phyloP scores from a whole-genome alignment of 2,329 filamentous ascomycete species.

The Colletotrichum sp. region DNA sequence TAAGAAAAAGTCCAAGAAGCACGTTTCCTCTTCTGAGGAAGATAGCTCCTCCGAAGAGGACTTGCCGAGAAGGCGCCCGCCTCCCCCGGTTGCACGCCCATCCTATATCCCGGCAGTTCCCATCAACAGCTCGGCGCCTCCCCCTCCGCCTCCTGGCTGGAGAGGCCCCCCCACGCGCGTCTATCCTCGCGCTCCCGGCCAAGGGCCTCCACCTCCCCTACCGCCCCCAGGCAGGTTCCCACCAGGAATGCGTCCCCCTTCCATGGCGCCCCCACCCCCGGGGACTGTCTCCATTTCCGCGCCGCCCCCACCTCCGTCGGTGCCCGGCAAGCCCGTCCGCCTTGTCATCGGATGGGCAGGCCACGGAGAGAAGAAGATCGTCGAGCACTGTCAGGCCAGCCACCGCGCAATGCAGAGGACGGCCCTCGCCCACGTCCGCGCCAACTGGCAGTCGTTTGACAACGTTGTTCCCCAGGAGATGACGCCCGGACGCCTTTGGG shows the following conservation, averaged over 20 bases:
- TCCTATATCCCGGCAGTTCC: conserved; percentile 27
- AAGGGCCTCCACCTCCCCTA: not conserved
- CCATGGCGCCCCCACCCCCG: not conserved
- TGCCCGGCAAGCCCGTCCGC: conserved; percentile 25
- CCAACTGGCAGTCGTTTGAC: conserved; percentile 15
- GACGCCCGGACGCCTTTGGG: conserved; percentile 12
- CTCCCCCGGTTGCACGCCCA: not conserved
- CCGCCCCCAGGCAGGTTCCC: not conserved
- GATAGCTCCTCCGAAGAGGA: conserved; percentile 8
- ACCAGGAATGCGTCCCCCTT: not conserved
- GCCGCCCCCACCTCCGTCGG: not conserved
- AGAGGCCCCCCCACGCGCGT: conserved; percentile 1
- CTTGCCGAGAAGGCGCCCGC: conserved; percentile 26
- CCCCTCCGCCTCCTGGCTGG: conserved; percentile 9
- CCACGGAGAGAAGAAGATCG: conserved; percentile 33
- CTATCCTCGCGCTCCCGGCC: conserved; percentile 16
- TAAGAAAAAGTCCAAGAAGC: conserved; percentile 1
- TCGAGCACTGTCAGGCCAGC: conserved; percentile 27
- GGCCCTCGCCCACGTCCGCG: conserved; percentile 10
- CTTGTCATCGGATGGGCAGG: conserved; percentile 31
- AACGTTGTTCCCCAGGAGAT: conserved; percentile 15
- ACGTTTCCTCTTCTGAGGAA: not conserved
- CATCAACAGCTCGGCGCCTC: not conserved
- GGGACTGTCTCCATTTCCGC: not conserved
- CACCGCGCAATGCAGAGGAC: conserved; percentile 21